phyloP scores from a whole-genome alignment of 306 rosid genomes.

The Sechiopsis laciniata region DNA sequence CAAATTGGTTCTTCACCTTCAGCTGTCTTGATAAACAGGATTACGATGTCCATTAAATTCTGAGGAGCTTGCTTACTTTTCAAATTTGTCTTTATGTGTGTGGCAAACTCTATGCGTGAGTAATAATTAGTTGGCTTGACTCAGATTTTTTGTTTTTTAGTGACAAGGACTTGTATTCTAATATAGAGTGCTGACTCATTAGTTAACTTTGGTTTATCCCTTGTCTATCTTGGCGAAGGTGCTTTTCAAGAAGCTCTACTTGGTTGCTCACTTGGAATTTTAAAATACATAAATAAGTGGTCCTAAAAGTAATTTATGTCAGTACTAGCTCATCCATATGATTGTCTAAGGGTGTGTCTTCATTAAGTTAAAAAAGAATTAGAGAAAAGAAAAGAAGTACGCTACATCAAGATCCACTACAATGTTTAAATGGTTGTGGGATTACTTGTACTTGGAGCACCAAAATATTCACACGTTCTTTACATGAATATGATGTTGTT shows the following conservation, averaged over 20 bases:
- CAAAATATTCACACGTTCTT: constrained; percentile 1
- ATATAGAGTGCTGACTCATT: constrained; percentile 14
- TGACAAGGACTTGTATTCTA: constrained; percentile 12
- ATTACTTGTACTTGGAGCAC: constrained; percentile 11
- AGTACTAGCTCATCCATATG: background rate
- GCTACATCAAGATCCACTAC: constrained; percentile 3
- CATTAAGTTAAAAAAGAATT: background rate
- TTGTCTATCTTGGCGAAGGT: constrained; percentile 17
- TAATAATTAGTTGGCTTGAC: background rate
- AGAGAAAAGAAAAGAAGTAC: background rate
- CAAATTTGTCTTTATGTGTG: background rate
- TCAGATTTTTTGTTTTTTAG: background rate
- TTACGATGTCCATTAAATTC: background rate
- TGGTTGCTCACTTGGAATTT: constrained; percentile 4
- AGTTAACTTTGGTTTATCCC: background rate
- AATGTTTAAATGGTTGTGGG: constrained; percentile 1
- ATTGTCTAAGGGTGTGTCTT: background rate
- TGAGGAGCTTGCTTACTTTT: constrained; percentile 14
- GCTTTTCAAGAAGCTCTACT: constrained; percentile 3
- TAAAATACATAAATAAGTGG: constrained; percentile 10
- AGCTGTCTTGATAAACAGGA: constrained; percentile 16
- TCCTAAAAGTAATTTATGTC: background rate
- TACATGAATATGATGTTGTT: constrained; percentile 10
- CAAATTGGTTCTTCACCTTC: constrained; percentile 14
- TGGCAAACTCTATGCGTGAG: background rate